A percentile compares a stretch with the other conserved stretches of the same genome.
These are phyloP conservation scores for Macrolepiota dolichaula DNA, from an alignment of 768 basidiomycete genomes.

Conservation along the genomic window DNA sequence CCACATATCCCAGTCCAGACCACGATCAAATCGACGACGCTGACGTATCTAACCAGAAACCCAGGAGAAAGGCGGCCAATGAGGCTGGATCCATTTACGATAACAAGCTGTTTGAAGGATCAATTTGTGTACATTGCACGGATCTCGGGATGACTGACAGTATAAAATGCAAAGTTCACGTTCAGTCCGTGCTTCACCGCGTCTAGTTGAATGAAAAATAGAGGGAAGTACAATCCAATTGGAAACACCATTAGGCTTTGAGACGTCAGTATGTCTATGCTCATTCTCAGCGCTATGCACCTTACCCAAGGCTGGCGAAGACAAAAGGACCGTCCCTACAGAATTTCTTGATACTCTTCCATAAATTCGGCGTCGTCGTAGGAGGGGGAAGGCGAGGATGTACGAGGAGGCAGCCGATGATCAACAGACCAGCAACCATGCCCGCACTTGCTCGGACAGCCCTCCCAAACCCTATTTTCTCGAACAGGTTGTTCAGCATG, in stretches of 20 bases:
- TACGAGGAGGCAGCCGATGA: conserved; percentile 13
- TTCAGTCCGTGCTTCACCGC: conserved; percentile 28
- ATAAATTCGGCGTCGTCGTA: not conserved
- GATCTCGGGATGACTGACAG: conserved; percentile 21
- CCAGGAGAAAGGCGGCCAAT: conserved; percentile 18
- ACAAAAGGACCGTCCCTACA: conserved; percentile 9
- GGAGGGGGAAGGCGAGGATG: conserved; percentile 9
- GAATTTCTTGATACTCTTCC: conserved; percentile 4
- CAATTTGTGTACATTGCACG: not conserved
- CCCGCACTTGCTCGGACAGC: conserved; percentile 17
- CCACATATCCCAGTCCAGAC: conserved; percentile 11
- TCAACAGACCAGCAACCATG: conserved; percentile 15
- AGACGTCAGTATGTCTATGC: not conserved
- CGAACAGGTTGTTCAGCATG: conserved; percentile 47
- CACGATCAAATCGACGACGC: conserved; percentile 15
- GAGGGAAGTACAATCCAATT: conserved; percentile 27
- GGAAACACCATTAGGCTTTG: conserved; percentile 20
- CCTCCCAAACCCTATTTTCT: conserved; percentile 13
- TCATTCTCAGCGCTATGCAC: not conserved
- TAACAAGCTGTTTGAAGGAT: conserved; percentile 17
- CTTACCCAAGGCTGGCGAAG: conserved; percentile 9
- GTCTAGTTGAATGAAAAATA: conserved; percentile 40
- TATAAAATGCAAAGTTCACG: conserved; percentile 35
- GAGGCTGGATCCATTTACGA: conserved; percentile 18
- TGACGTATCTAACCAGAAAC: conserved; percentile 12